Evolutionary conservation across 192 early-diverging fungal species (phyloP).

Genomic region (Backusella tarrabulga): DNA sequence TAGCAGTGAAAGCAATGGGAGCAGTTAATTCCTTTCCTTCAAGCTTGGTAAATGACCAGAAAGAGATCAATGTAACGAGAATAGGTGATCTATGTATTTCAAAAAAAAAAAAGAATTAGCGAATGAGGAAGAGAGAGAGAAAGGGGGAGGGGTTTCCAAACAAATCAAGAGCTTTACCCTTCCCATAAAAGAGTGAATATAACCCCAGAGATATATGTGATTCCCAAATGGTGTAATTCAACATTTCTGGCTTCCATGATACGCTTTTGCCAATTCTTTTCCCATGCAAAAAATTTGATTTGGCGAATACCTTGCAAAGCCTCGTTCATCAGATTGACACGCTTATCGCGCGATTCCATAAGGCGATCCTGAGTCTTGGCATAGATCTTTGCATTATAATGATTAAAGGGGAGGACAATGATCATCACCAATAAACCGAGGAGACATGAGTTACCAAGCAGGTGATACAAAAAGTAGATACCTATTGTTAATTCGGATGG

Average conservation of each 20-base stretch:
- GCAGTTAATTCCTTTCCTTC: slow-evolving; percentile 56
- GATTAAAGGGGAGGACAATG: slow-evolving; percentile 39
- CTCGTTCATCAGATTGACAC: slow-evolving; percentile 64
- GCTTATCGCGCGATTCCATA: slow-evolving; percentile 69
- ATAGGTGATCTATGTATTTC: slow-evolving; percentile 20
- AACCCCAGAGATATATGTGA: slow-evolving; percentile 4
- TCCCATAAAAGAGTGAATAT: slow-evolving; percentile 27
- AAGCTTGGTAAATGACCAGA: slow-evolving; percentile 33
- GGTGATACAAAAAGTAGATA: slow-evolving; percentile 64
- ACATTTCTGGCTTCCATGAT: slow-evolving; percentile 53
- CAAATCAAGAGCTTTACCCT: slow-evolving; percentile 31
- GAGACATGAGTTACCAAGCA: slow-evolving; percentile 80
- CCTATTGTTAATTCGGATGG: slow-evolving; percentile 67
- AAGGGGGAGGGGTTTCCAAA: too few species aligned
- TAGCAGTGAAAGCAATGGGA: slow-evolving; percentile 77
- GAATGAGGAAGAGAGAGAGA: too few species aligned
- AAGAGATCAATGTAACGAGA: slow-evolving; percentile 32
- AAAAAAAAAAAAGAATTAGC: background rate
- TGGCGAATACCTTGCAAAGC: slow-evolving; percentile 83
- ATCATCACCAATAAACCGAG: slow-evolving; percentile 67
- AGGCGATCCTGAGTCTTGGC: slow-evolving; percentile 52
- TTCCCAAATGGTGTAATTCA: slow-evolving; percentile 42
- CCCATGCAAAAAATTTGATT: slow-evolving; percentile 88
- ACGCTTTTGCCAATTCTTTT: slow-evolving; percentile 41
- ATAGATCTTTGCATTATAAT: slow-evolving; percentile 33